A percentile compares a stretch with the other conserved stretches of the same genome.
phyloP scores from a whole-genome alignment of 208 protist species.

The Wallacemonas sp. region DNA sequence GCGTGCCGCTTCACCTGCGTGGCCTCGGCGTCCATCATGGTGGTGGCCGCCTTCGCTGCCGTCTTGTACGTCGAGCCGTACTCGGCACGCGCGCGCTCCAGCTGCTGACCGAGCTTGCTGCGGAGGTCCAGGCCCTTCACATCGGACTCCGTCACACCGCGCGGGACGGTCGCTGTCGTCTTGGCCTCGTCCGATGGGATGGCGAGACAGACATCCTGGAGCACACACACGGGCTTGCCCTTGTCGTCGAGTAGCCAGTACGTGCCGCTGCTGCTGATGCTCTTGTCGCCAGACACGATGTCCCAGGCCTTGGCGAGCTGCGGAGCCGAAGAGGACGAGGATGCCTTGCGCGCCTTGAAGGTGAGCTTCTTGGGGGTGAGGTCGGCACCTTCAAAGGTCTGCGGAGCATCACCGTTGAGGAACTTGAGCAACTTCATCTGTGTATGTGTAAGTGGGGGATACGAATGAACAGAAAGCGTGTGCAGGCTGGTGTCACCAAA shows the following conservation, averaged over 20 bases:
- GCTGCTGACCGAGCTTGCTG: constrained; percentile 66
- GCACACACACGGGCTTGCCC: constrained; percentile 55
- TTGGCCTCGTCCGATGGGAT: constrained; percentile 22
- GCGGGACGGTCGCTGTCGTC: constrained; percentile 24
- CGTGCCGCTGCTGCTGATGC: constrained; percentile 10
- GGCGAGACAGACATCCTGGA: constrained; percentile 54
- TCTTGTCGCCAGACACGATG: constrained; percentile 14
- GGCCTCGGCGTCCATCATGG: constrained; percentile 73
- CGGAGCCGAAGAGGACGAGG: constrained; percentile 5
- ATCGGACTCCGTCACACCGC: constrained; percentile 42
- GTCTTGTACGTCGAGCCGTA: constrained; percentile 80
- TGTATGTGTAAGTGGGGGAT: not conserved
- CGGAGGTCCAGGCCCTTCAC: constrained; percentile 64
- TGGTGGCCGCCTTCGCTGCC: constrained; percentile 45
- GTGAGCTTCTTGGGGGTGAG: constrained; percentile 37
- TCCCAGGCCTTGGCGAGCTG: constrained; percentile 35
- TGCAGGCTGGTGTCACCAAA: too few relatives aligned
- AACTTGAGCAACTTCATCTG: constrained; percentile 82
- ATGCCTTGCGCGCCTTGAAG: constrained; percentile 23
- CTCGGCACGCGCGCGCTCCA: constrained; percentile 60
- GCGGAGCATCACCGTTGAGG: constrained; percentile 72
- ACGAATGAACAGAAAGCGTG: too few relatives aligned
- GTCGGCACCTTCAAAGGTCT: constrained; percentile 43
- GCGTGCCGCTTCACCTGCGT: constrained; percentile 49
- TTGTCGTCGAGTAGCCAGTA: constrained; percentile 82